Conservation (phyloP, 1,284 basidiomycete genomes). For the Ustilago trichophora region DNA sequence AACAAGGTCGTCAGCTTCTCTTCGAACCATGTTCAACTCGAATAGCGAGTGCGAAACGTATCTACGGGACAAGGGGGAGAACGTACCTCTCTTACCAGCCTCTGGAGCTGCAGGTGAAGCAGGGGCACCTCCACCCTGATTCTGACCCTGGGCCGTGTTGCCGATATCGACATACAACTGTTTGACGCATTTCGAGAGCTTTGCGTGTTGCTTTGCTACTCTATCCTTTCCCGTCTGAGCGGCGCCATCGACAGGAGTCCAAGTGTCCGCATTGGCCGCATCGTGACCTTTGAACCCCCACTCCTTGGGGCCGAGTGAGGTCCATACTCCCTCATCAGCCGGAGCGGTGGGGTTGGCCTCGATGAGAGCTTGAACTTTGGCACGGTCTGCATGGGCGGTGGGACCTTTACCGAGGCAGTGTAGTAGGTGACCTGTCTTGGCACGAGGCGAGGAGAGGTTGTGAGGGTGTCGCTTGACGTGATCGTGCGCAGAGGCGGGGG, state of each 20-base stretch:
- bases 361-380: constrained; percentile 7
- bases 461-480: not conserved
- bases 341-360: constrained; percentile 1
- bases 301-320: constrained; percentile 1
- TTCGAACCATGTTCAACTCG: too few species aligned
- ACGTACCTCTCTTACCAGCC: too few species aligned
- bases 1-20: too few species aligned
- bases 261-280: not conserved
- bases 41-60: too few species aligned
- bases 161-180: not conserved
- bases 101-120: too few species aligned
- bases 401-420: constrained; percentile 15
- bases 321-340: constrained; percentile 2
- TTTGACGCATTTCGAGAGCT: constrained; percentile 6
- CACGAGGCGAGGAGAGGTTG: not conserved
- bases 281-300: constrained; percentile 28
- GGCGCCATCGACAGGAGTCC: not conserved
- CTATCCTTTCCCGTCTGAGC: not conserved
- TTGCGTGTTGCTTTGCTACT: not conserved
- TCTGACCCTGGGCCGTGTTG: too few species aligned
- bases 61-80: too few species aligned
- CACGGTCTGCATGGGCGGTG: constrained; percentile 2
- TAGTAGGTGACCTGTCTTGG: not conserved
- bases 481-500: too few species aligned
- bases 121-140: too few species aligned